Conservation (phyloP, 176 grass and related monocot genomes). For the Musa beccarii region DNA sequence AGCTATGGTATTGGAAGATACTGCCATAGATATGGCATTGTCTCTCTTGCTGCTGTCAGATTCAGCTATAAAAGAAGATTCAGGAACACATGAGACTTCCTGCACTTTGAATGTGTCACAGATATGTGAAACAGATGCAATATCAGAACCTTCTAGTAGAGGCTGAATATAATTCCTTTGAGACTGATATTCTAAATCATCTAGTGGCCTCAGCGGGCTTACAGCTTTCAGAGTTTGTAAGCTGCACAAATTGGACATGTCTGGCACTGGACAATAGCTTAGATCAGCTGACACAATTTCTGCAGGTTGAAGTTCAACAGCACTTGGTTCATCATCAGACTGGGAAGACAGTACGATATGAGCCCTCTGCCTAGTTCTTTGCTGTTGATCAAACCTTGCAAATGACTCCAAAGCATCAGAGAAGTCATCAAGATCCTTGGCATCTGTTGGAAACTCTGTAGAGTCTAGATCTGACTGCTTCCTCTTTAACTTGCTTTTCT, state of each 20-base stretch:
- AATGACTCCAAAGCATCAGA: constrained; percentile 38
- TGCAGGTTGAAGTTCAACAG: constrained; percentile 23
- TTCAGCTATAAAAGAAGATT: constrained; percentile 49
- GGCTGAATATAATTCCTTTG: constrained; percentile 32
- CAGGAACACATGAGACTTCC: constrained; percentile 57
- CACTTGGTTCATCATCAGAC: constrained; percentile 47
- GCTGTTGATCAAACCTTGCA: constrained; percentile 31
- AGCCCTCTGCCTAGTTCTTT: constrained; percentile 40
- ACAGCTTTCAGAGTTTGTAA: constrained; percentile 21
- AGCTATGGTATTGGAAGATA: constrained; percentile 31
- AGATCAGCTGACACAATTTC: constrained; percentile 12
- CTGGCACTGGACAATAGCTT: constrained; percentile 19
- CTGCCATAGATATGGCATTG: constrained; percentile 34
- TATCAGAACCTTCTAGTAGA: constrained; percentile 38
- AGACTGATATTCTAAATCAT: constrained; percentile 32
- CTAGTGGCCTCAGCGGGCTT: constrained; percentile 13
- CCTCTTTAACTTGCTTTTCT: constrained; percentile 62
- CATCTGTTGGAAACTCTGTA: constrained; percentile 40
- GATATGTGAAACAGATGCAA: constrained; percentile 50
- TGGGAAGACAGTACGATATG: constrained; percentile 43
- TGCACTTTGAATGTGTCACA: constrained; percentile 77
- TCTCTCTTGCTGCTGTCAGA: constrained; percentile 23
- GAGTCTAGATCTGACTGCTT: constrained; percentile 27
- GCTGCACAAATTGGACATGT: constrained; percentile 17
- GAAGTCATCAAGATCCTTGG: constrained; percentile 80